These are phyloP conservation scores for Daldinia caldariorum DNA, from an alignment of 495 filamentous ascomycete genomes.

Conservation along the genomic window DNA sequence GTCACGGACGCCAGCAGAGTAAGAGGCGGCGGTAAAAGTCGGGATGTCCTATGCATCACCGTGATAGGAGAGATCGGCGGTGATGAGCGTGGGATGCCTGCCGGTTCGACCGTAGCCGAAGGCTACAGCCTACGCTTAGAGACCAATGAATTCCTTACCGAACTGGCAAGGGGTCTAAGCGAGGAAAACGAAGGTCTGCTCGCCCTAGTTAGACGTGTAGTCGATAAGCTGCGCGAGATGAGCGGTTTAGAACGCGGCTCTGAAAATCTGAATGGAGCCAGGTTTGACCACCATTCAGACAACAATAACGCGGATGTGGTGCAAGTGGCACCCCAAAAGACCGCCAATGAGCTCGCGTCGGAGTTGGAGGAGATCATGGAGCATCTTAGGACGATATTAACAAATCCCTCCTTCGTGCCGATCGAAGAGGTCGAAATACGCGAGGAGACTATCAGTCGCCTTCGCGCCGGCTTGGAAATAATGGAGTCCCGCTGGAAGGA, in stretches of 20 bases:
- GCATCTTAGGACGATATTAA: constrained; percentile 82
- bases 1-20: constrained; percentile 60
- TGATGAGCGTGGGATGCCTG: constrained; percentile 51
- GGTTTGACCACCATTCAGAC: constrained; percentile 52
- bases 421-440: constrained; percentile 91
- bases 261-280: constrained; percentile 41
- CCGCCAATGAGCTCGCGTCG: constrained; percentile 71
- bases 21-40: constrained; percentile 58
- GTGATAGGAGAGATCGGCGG: constrained; percentile 60
- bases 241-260: constrained; percentile 71
- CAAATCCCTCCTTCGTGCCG: constrained; percentile 94
- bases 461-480: constrained; percentile 86
- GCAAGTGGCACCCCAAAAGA: constrained; percentile 64
- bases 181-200: constrained; percentile 93
- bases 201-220: constrained; percentile 72
- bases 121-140: constrained; percentile 82
- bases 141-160: constrained; percentile 90
- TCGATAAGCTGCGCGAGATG: constrained; percentile 77
- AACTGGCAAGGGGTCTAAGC: constrained; percentile 85
- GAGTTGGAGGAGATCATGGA: constrained; percentile 80
- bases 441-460: constrained; percentile 85
- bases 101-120: constrained; percentile 63
- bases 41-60: constrained; percentile 63
- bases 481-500: constrained; percentile 93
- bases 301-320: constrained; percentile 51